A percentile compares a stretch with the other conserved stretches of the same genome.
Evolutionary conservation across 2,329 filamentous ascomycete species (phyloP).

Genomic region (Phoma sp.): DNA sequence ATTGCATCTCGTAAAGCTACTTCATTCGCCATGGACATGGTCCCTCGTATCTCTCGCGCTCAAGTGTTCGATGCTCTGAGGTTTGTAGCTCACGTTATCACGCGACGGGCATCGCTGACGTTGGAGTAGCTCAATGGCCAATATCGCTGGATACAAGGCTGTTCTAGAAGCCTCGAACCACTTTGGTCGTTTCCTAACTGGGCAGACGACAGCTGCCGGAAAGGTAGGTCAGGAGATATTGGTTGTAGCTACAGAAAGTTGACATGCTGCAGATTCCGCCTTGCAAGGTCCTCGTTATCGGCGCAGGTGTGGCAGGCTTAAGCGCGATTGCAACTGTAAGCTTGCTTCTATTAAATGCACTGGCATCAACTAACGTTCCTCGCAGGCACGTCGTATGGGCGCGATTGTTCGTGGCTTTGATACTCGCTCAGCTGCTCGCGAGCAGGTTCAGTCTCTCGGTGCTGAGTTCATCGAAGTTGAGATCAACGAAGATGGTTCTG

Average conservation of each 20-base stretch:
- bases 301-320: conserved; percentile 85
- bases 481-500: conserved; percentile 81
- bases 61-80: conserved; percentile 84
- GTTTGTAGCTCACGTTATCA: conserved; percentile 8
- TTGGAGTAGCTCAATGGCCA: conserved; percentile 80
- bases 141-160: conserved; percentile 92
- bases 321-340: conserved; percentile 81
- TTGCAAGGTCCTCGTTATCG: conserved; percentile 88
- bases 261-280: conserved; percentile 72
- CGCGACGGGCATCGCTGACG: conserved; percentile 12
- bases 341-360: conserved; percentile 22
- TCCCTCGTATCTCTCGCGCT: conserved; percentile 86
- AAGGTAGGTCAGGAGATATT: conserved; percentile 33
- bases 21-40: conserved; percentile 89
- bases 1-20: conserved; percentile 75
- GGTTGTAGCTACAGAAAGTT: background rate
- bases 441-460: conserved; percentile 88
- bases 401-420: conserved; percentile 91
- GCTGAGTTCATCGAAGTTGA: conserved; percentile 91
- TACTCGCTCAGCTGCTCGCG: conserved; percentile 83
- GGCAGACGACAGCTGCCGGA: conserved; percentile 88
- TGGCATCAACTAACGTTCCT: background rate
- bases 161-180: conserved; percentile 88
- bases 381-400: conserved; percentile 76
- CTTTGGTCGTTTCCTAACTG: conserved; percentile 86